Percentiles rank a stretch among this genome's conserved stretches.
These are phyloP conservation scores for Xylariales sp. DNA, from an alignment of 2,329 filamentous ascomycete genomes.

Conservation along the genomic window DNA sequence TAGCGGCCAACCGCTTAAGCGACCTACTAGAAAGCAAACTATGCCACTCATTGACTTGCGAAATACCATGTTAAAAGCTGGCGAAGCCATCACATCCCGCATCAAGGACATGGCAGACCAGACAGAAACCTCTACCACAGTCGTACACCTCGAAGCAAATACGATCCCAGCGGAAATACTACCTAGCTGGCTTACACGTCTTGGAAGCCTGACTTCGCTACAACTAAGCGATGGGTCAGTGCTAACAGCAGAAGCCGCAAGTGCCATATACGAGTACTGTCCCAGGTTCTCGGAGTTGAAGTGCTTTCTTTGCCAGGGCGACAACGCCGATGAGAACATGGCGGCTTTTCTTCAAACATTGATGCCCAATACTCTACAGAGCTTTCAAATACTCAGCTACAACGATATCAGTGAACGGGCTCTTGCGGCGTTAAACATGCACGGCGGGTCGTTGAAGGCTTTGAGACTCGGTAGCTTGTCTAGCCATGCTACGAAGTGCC, in stretches of 20 bases:
- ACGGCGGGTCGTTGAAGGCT: slow-evolving; percentile 29
- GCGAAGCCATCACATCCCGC: slow-evolving; percentile 50
- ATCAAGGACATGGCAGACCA: slow-evolving; percentile 33
- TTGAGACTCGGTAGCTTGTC: slow-evolving; percentile 28
- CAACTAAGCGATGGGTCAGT: slow-evolving; percentile 57
- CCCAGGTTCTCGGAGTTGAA: slow-evolving; percentile 56
- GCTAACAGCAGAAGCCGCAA: slow-evolving; percentile 49
- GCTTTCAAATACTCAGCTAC: slow-evolving; percentile 53
- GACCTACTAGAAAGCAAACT: slow-evolving; percentile 16
- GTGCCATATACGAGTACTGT: slow-evolving; percentile 53
- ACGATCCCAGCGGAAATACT: slow-evolving; percentile 46
- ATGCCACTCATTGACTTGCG: slow-evolving; percentile 27
- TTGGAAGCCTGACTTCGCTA: slow-evolving; percentile 54
- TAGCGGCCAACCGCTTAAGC: slow-evolving; percentile 1
- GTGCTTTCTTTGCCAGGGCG: slow-evolving; percentile 42
- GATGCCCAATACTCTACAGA: slow-evolving; percentile 49
- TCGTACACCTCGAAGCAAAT: slow-evolving; percentile 55
- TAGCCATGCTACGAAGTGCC: slow-evolving; percentile 19
- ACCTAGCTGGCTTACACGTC: slow-evolving; percentile 52
- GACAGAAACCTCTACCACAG: slow-evolving; percentile 40
- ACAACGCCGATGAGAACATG: slow-evolving; percentile 51
- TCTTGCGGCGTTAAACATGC: slow-evolving; percentile 47
- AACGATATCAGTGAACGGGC: slow-evolving; percentile 51
- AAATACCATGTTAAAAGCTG: slow-evolving; percentile 43
- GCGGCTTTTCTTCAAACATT: slow-evolving; percentile 55